phyloP scores from a whole-genome alignment of 768 basidiomycete species.

The Termitomyces sp. region DNA sequence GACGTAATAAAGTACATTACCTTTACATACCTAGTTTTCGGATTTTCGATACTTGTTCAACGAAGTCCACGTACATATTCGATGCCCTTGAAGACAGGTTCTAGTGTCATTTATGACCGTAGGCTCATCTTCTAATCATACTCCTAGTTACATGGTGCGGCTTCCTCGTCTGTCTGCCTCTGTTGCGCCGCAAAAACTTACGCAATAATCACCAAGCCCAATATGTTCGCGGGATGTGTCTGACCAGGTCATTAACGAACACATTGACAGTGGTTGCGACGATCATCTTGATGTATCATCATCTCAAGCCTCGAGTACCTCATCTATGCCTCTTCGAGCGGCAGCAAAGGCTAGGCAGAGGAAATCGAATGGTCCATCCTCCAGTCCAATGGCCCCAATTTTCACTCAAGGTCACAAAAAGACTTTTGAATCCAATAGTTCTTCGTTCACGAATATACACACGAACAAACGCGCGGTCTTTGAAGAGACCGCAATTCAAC shows the following conservation, averaged over 20 bases:
- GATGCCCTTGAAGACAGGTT: conserved; percentile 8
- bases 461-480: conserved; percentile 14
- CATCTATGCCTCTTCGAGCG: conserved; percentile 2
- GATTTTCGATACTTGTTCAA: not conserved
- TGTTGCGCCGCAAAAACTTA: not conserved
- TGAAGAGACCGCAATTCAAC: conserved; percentile 9
- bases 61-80: not conserved
- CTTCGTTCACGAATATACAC: not conserved
- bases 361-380: conserved; percentile 11
- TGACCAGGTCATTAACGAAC: conserved; percentile 39
- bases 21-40: not conserved
- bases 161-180: not conserved
- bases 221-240: conserved; percentile 39
- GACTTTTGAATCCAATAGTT: conserved; percentile 8
- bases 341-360: conserved; percentile 10
- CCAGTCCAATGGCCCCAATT: conserved; percentile 34
- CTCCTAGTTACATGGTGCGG: conserved; percentile 15
- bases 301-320: conserved; percentile 9
- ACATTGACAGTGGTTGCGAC: conserved; percentile 44
- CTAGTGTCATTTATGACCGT: not conserved
- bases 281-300: conserved; percentile 11
- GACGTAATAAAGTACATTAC: conserved; percentile 1
- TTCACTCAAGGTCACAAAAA: conserved; percentile 24
- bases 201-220: conserved; percentile 29
- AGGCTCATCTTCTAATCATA: not conserved